Conservation (phyloP, 2,329 filamentous ascomycete species). For the Amylocarpus encephaloides region DNA sequence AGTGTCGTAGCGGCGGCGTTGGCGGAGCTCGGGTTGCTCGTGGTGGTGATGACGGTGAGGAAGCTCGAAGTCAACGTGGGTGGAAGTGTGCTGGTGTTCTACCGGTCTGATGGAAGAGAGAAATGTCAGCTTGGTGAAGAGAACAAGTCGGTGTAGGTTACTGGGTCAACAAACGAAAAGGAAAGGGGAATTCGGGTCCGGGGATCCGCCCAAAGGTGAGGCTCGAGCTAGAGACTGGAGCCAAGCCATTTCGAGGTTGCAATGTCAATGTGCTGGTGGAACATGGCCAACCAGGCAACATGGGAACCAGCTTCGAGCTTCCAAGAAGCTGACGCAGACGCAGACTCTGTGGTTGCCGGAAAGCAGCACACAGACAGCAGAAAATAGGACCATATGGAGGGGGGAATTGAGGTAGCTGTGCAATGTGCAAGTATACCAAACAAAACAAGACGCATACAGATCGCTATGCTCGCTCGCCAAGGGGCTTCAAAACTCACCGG, state of each 20-base stretch:
- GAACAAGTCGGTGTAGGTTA: slow-evolving; percentile 33
- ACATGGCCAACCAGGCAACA: not conserved
- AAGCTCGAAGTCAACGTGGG: slow-evolving; percentile 45
- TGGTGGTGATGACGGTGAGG: slow-evolving; percentile 24
- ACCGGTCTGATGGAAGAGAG: slow-evolving; percentile 23
- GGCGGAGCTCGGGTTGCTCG: slow-evolving; percentile 3
- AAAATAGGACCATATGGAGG: not conserved
- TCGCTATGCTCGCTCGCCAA: not conserved
- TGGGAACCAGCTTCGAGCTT: not conserved
- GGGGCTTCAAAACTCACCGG: slow-evolving; percentile 40
- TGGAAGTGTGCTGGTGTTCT: slow-evolving; percentile 37
- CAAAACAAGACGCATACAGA: not conserved
- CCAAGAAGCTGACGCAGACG: not conserved
- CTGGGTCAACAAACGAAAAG: slow-evolving; percentile 35
- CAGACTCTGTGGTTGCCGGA: no score
- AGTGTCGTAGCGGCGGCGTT: slow-evolving; percentile 30
- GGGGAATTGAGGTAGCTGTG: not conserved
- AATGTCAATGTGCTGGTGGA: slow-evolving; percentile 13
- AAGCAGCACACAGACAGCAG: not conserved
- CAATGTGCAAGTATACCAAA: not conserved
- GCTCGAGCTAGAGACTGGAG: slow-evolving; percentile 6
- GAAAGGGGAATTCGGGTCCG: slow-evolving; percentile 8
- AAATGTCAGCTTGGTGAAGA: slow-evolving; percentile 22
- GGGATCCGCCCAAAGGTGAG: slow-evolving; percentile 1
- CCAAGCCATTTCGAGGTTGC: not conserved